A percentile compares a stretch with the other conserved stretches of the same genome.
These are phyloP conservation scores for Medicago ruthenica DNA, from an alignment of 306 rosid species.

Conservation along the genomic window DNA sequence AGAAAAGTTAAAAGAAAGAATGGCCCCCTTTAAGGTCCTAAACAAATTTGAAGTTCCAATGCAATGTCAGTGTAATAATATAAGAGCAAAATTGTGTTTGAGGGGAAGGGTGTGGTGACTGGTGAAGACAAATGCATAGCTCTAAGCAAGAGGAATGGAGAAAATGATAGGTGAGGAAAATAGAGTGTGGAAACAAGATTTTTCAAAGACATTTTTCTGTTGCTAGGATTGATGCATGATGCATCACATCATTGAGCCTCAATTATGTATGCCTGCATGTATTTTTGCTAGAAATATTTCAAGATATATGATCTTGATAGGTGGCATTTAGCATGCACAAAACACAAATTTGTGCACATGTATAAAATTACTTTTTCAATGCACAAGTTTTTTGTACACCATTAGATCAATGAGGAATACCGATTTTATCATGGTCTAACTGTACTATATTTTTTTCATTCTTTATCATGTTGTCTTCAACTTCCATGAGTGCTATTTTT, in stretches of 20 bases:
- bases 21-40: conserved; percentile 42
- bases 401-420: too few relatives aligned
- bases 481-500: too few relatives aligned
- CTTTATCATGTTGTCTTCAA: too few relatives aligned
- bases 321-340: too few relatives aligned
- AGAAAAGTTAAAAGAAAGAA: conserved; percentile 42
- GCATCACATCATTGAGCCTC: conserved; percentile 52
- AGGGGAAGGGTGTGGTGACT: conserved; percentile 1
- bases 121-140: conserved; percentile 36
- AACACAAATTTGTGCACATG: too few relatives aligned
- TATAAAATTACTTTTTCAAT: too few relatives aligned
- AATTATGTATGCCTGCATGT: conserved; percentile 49
- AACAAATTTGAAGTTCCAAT: conserved; percentile 50
- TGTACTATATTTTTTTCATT: too few relatives aligned
- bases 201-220: conserved; percentile 34
- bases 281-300: conserved; percentile 39
- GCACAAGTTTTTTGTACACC: too few relatives aligned
- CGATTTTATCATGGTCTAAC: too few relatives aligned
- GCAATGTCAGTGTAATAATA: conserved; percentile 38
- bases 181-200: conserved; percentile 20
- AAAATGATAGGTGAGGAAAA: conserved; percentile 37
- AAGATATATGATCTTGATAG: conserved; percentile 32
- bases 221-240: conserved; percentile 48
- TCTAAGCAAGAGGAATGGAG: conserved; percentile 21
- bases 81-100: conserved; percentile 25